Percentiles rank a stretch among this genome's conserved stretches.
Evolutionary conservation across 129 eudicot genomes (phyloP).

Genomic region (Rutidosis leptorrhynchoides): DNA sequence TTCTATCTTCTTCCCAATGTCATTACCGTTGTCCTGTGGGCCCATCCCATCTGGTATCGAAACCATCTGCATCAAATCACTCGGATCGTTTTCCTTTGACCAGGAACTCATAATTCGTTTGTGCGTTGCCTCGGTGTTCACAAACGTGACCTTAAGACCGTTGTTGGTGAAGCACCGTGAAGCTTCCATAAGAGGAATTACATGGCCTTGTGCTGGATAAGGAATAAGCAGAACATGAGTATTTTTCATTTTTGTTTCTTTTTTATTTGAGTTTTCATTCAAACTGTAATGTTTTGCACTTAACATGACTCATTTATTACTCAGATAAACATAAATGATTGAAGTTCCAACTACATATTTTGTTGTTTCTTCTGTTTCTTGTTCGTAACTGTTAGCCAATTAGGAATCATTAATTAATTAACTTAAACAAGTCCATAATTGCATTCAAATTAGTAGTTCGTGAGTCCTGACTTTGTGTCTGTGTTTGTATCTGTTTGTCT

Average conservation of each 20-base stretch:
- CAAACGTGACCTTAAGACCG: slow-evolving; percentile 45
- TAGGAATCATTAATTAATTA: too few species aligned
- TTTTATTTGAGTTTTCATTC: background rate
- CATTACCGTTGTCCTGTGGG: slow-evolving; percentile 43
- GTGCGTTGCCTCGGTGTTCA: slow-evolving; percentile 46
- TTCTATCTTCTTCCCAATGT: slow-evolving; percentile 22
- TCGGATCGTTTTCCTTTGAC: slow-evolving; percentile 14
- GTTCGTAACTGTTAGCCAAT: too few species aligned
- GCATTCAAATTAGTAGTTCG: too few species aligned
- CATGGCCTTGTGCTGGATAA: slow-evolving; percentile 73
- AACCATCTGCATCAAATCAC: slow-evolving; percentile 29
- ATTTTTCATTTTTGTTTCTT: slow-evolving; percentile 10
- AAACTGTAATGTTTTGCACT: background rate
- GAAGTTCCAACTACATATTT: background rate
- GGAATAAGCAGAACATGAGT: slow-evolving; percentile 40
- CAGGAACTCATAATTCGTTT: slow-evolving; percentile 24
- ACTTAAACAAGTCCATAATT: too few species aligned
- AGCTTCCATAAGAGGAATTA: slow-evolving; percentile 52
- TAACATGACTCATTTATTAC: background rate
- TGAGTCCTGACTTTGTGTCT: too few species aligned
- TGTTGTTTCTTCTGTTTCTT: too few species aligned
- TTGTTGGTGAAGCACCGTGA: slow-evolving; percentile 27
- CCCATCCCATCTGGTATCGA: slow-evolving; percentile 58
- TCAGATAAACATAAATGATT: background rate
- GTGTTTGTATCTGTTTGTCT: too few species aligned